Evolutionary conservation across 768 basidiomycete genomes (phyloP), one percentile per base, ranked within the genome.

Genomic region (Dioszegia hungarica): DNA sequence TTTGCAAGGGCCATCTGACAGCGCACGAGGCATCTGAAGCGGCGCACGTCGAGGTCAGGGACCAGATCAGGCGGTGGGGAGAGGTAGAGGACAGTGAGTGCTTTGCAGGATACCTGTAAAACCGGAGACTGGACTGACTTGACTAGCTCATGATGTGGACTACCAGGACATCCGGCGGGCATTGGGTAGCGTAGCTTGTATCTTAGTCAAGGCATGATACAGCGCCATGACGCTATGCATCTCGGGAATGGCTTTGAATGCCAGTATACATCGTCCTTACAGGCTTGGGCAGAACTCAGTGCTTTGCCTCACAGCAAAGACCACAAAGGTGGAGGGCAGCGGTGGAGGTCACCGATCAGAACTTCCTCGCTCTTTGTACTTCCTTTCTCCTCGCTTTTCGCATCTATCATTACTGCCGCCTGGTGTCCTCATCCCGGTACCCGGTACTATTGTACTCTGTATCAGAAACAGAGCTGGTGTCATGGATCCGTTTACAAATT

Each of bases 11-110:
- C 31, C 83, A 81, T 56, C 73, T 97, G 38, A 84, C 83, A 3
- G 89, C 85, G 0, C 89, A 99, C 67, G 80, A 90, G 70, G 93
- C 94, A 9, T 84, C 92, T 1, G 75, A 84, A 47, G 90, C 89
- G 0, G 83, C 90, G 6, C 86, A 87, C 50, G 93, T 94, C 8
- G 95, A 99, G 77, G 94, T 99, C 0, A 81, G 85, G 61, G 93
- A 90, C 73, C 94, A 98, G 78, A 97, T 97, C 59, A 85, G 93
- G 76, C 82, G 86, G 46, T 99, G 95, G 95, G 95, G 95, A n/a
- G 94, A 98, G 78, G 95, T 99, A 0, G 95, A 98, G 79, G 95
- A 98, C 75, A 90, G 94, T 98, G 69, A 80, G 95, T 76, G n/a
- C n/a, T 22, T 9, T 46, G 27, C 3, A 12, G 47, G 50, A 28